phyloP scores from a whole-genome alignment of 1,139 yeast species.

The Eremothecium gossypii region DNA sequence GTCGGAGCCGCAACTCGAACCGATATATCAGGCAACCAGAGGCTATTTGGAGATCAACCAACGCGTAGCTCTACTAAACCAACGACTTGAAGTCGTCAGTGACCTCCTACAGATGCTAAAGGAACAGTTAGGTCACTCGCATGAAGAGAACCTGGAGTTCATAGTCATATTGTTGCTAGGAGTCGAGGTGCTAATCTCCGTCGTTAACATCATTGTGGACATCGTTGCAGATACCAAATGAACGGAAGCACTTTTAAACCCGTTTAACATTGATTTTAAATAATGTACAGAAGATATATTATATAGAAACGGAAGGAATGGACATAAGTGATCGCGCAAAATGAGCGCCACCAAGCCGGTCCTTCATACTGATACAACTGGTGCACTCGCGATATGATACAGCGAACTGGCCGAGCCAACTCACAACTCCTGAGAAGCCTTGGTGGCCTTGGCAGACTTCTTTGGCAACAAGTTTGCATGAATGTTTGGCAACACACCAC shows the following conservation, averaged over 20 bases:
- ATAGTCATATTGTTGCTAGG: constrained; percentile 90
- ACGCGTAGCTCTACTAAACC: constrained; percentile 79
- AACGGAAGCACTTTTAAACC: neutral
- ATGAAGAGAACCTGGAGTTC: constrained; percentile 83
- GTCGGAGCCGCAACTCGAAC: constrained; percentile 97
- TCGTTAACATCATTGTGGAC: constrained; percentile 53
- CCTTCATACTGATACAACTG: too few relatives aligned
- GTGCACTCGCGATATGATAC: neutral
- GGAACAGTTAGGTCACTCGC: constrained; percentile 91
- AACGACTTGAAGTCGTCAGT: constrained; percentile 84
- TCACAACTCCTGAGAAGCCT: constrained; percentile 85
- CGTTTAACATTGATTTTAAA: neutral
- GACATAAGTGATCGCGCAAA: too few relatives aligned
- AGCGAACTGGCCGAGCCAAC: neutral
- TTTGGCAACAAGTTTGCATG: constrained; percentile 94
- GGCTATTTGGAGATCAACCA: constrained; percentile 92
- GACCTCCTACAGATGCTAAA: constrained; percentile 91
- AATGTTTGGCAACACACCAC: constrained; percentile 97
- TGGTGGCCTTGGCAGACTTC: constrained; percentile 70
- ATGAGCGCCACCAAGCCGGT: too few relatives aligned
- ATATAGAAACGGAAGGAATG: neutral
- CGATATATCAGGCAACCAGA: constrained; percentile 91
- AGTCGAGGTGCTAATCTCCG: constrained; percentile 82
- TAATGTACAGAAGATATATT: neutral
- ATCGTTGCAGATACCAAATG: constrained; percentile 27